These are phyloP conservation scores for Apiospora saccharicola DNA, from an alignment of 2,329 filamentous ascomycete genomes.

Conservation along the genomic window DNA sequence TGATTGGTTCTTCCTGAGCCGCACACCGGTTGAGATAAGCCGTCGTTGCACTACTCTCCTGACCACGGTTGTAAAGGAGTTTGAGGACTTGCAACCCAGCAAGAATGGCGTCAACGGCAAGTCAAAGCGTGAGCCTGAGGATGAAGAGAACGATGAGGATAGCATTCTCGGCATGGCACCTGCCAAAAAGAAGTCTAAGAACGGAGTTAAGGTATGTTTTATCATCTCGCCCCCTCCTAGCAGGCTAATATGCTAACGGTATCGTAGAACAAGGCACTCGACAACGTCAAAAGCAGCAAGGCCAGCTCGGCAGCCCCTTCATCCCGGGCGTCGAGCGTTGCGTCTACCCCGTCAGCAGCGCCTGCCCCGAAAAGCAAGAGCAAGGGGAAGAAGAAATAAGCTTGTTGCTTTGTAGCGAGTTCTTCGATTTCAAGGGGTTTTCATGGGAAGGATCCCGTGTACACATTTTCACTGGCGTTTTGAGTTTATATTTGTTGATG, in stretches of 20 bases:
- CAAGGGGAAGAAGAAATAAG: slow-evolving; percentile 62
- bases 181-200: slow-evolving; percentile 95
- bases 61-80: slow-evolving; percentile 93
- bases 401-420: slow-evolving; percentile 4
- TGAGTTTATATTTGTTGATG: background rate
- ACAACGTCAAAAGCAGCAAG: slow-evolving; percentile 85
- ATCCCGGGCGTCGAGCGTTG: slow-evolving; percentile 81
- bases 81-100: slow-evolving; percentile 71
- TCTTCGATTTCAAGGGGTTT: background rate
- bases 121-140: slow-evolving; percentile 77
- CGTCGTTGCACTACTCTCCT: slow-evolving; percentile 93
- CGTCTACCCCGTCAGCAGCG: slow-evolving; percentile 71
- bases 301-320: slow-evolving; percentile 79
- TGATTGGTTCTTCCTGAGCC: slow-evolving; percentile 98
- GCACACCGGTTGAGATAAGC: slow-evolving; percentile 91
- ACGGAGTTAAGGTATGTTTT: slow-evolving; percentile 79
- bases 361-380: slow-evolving; percentile 51
- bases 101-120: slow-evolving; percentile 72
- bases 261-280: slow-evolving; percentile 87
- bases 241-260: background rate
- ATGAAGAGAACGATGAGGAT: slow-evolving; percentile 86
- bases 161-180: slow-evolving; percentile 81
- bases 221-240: slow-evolving; percentile 31
- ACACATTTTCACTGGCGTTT: slow-evolving; percentile 7
- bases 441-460: slow-evolving; percentile 16